Conservation (phyloP, 2,329 filamentous ascomycete species). For the Cladosporium sp. region DNA sequence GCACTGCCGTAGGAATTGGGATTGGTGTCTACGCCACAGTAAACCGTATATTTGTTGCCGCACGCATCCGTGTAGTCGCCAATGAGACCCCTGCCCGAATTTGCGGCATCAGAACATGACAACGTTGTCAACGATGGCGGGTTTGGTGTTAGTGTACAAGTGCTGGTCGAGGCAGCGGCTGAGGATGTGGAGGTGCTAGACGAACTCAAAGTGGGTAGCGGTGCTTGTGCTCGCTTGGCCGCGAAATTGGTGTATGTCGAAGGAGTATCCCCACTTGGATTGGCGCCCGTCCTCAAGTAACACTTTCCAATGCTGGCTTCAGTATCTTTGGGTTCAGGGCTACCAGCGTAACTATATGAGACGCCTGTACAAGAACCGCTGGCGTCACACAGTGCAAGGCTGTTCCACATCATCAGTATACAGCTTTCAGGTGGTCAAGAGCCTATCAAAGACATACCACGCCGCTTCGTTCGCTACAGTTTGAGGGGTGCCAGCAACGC, state of each 20-base stretch:
- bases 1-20: conserved; percentile 2
- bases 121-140: background rate
- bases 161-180: background rate
- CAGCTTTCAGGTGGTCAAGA: no score
- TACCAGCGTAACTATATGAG: background rate
- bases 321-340: background rate
- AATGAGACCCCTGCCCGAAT: background rate
- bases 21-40: conserved; percentile 17
- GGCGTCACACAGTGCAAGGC: background rate
- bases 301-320: background rate
- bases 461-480: no score
- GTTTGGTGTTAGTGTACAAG: conserved; percentile 11
- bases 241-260: background rate
- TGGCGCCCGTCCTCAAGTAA: background rate
- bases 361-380: background rate
- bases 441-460: no score
- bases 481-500: background rate
- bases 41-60: conserved; percentile 18
- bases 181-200: background rate
- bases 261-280: background rate
- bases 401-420: no score
- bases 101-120: background rate
- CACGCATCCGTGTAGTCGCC: conserved; percentile 15
- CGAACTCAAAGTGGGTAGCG: background rate
- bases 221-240: background rate